A percentile compares a stretch with the other conserved stretches of the same genome.
These are phyloP conservation scores for Drechslera avenae DNA, from an alignment of 2,329 filamentous ascomycete genomes.

Conservation along the genomic window DNA sequence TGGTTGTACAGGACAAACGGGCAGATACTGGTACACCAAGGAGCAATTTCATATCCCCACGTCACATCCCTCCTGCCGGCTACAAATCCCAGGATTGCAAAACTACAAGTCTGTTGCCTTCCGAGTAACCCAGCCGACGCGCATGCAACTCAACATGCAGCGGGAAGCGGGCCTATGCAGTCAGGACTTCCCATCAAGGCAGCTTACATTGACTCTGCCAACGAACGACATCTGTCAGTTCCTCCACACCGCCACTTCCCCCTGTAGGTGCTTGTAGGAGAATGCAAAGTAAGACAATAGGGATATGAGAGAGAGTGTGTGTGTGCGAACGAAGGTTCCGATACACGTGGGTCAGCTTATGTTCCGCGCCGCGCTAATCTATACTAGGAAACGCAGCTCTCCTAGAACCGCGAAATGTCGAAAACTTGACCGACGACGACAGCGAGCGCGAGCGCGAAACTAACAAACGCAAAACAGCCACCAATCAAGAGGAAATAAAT, in stretches of 20 bases:
- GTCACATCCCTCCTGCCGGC: background rate
- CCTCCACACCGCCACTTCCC: no score
- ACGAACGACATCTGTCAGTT: background rate
- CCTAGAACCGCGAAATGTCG: constrained; percentile 5
- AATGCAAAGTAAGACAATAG: background rate
- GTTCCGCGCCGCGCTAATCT: constrained; percentile 13
- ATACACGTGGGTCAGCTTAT: constrained; percentile 17
- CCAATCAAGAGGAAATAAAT: no score
- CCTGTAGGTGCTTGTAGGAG: no score
- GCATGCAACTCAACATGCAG: background rate
- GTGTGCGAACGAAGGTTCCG: constrained; percentile 9
- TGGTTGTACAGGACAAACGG: constrained; percentile 16
- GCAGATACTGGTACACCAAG: background rate
- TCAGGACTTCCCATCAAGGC: background rate
- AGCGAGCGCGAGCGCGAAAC: constrained; percentile 1
- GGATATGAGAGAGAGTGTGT: background rate
- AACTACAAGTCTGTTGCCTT: constrained; percentile 1
- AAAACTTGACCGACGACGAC: constrained; percentile 15
- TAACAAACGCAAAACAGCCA: no score
- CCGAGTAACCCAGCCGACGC: background rate
- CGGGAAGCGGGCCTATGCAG: background rate
- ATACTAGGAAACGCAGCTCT: constrained; percentile 15
- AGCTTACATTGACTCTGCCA: background rate
- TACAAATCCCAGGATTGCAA: background rate
- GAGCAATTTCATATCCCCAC: background rate